Evolutionary conservation across 2,329 filamentous ascomycete species (phyloP), one percentile per base, ranked within the genome.

Genomic region (Alternaria brassicicola): DNA sequence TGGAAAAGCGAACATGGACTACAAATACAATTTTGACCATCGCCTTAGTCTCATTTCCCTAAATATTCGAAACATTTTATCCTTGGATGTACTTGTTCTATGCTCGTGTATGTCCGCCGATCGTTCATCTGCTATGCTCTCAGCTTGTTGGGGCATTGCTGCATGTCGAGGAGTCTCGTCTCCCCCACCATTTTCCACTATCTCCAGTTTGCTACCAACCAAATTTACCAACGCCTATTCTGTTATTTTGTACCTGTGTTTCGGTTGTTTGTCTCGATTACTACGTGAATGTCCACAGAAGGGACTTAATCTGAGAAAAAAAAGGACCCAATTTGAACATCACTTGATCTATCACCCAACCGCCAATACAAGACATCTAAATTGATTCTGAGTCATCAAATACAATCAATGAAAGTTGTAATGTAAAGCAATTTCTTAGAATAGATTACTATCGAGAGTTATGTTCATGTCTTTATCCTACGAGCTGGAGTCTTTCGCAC

Each of bases 1-100:
- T 39, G 31, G 39, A 58, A 45, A 52, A 21, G 15, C 45, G 38
- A 35, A 58, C 15, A 47, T 52, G 47, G 49, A 47, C 33, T 15
- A 35, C 25, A n/a, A 26, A 47, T 30, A 36, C 28, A 57, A 35
- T 39, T 15, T 26, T 49, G 6, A 49, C 4, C 15, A 50, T 23
- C 5, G 36, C 17, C 36, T n/a, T 1, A n/a, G 8, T 28, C 21
- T 39, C 21, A 33, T 39, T 3, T 39, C 3, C 9, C 1, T 19
- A 54, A 15, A 35, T 21, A 36, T 26, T 2, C 0, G 8, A 7
- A 7, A 1, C 23, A 10, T 3, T 35, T 25, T 8, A 9, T 10
- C 45, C 12, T 19, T 30, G 25, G 6, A 12, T 2, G 21, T 3
- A 17, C 19, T 13, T 39, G 0, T 2, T 13, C 6, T 3, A 23